Base-by-base conservation (phyloP, 306 rosid genomes). In the Macrotyloma uniflorum region DNA sequence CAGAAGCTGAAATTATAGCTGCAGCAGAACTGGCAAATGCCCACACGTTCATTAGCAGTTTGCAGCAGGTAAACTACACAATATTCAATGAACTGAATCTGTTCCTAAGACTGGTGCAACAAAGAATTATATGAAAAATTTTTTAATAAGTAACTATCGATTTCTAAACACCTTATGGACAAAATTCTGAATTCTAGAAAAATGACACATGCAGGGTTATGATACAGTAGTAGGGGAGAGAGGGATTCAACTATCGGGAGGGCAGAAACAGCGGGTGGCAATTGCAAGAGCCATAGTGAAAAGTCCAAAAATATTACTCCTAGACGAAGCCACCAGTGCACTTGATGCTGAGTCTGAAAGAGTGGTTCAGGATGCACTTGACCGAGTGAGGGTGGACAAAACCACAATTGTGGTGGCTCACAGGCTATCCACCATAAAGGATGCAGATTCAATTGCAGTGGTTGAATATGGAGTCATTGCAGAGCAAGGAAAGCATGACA, bases 311-410 rank as follows among this genome's bases (percentile, higher is more conserved):
- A 79, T 92, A 55, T 70, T 92, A 43, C 70, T 92, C 9, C 83
- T 92, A 8, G 97, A 92, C 28, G 97, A 92, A 83, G 97, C 97
- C 0, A 90, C 93, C 0, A 88, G 96, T 75, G 96, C 97, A 50
- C 92, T 92, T 19, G 97, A 92, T 67, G 96, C 96, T 1, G 96
- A 92, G 66, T 90, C 96, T 0, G 96, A 92, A 74, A 82, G 86
- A 53, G 83, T 86, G 20, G 97, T 90, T 51, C 97, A 87, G 69
- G 92, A 84, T 86, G 93, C 97, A 49, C 83, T 92, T 10, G 97
- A 90, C 70, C 65, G 70, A 13, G 88, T 92, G 20, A 86, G 75
- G 89, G 82, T 87, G 42, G 50, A 83, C 74, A 80, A 90, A 66
- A 92, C 97, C 59, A 88, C 93, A 3, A 72, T 92, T 5, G 86